Conservation (phyloP, 129 eudicot species). For the Tanacetum coccineum region DNA sequence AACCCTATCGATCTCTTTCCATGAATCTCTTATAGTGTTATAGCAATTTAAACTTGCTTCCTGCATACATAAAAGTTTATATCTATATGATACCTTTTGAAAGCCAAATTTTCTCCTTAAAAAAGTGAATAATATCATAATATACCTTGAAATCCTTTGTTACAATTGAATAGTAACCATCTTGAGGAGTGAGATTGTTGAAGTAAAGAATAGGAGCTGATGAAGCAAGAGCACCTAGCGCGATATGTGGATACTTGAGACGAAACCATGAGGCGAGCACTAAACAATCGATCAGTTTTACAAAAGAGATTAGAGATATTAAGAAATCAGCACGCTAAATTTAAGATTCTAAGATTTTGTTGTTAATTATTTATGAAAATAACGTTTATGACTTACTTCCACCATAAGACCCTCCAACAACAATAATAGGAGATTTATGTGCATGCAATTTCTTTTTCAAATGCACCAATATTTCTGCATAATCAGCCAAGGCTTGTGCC, state of each 20-base stretch:
- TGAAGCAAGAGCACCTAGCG: conserved; percentile 76
- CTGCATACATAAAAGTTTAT: conserved; percentile 20
- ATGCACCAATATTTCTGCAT: conserved; percentile 59
- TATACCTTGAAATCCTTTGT: conserved; percentile 56
- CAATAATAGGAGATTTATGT: conserved; percentile 56
- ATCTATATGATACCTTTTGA: background rate
- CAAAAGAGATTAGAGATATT: background rate
- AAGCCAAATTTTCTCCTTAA: background rate
- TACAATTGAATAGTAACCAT: conserved; percentile 52
- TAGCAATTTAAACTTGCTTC: conserved; percentile 63
- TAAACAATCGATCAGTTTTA: conserved; percentile 25
- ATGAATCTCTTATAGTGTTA: conserved; percentile 50
- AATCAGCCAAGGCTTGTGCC: conserved; percentile 90
- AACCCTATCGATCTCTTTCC: conserved; percentile 58
- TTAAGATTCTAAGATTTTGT: background rate
- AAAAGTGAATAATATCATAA: background rate
- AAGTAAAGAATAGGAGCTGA: conserved; percentile 82
- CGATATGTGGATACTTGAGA: conserved; percentile 82
- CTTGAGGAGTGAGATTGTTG: conserved; percentile 51
- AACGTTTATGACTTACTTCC: conserved; percentile 52
- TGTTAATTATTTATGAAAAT: background rate
- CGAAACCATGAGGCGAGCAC: conserved; percentile 90
- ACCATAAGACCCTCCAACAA: conserved; percentile 85
- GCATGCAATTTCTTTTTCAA: conserved; percentile 47
- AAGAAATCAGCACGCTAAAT: background rate